Conservation (phyloP, 768 basidiomycete species). For the Lactarius deliciosus region DNA sequence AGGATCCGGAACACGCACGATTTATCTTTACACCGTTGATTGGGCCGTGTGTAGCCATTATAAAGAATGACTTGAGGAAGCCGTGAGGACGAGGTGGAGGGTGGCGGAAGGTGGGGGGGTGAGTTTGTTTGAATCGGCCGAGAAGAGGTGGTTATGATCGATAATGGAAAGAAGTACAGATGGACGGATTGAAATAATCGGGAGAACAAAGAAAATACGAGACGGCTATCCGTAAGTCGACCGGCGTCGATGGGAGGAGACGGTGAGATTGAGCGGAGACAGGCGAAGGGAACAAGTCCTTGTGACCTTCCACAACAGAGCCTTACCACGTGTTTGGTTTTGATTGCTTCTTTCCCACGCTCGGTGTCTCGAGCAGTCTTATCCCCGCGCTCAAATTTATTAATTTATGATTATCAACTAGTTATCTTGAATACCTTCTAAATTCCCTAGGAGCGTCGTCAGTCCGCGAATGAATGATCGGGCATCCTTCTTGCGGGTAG, state of each 20-base stretch:
- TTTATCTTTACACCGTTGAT: constrained; percentile 85
- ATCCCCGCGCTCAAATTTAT: too few species aligned
- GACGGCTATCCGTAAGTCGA: constrained; percentile 17
- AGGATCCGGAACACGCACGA: constrained; percentile 49
- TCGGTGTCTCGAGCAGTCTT: neutral
- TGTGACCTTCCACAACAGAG: constrained; percentile 20
- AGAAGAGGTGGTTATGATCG: constrained; percentile 17
- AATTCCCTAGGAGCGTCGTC: too few species aligned
- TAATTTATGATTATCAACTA: too few species aligned
- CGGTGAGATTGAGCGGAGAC: constrained; percentile 25
- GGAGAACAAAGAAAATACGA: constrained; percentile 13
- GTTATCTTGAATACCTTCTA: too few species aligned
- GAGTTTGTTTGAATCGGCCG: constrained; percentile 15
- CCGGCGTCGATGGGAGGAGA: constrained; percentile 19
- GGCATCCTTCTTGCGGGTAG: too few species aligned
- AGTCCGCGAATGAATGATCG: too few species aligned
- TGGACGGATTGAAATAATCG: constrained; percentile 9
- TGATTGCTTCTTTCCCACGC: constrained; percentile 30
- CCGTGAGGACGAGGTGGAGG: constrained; percentile 7
- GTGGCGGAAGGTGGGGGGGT: constrained; percentile 20
- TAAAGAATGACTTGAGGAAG: constrained; percentile 4
- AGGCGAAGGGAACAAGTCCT: constrained; percentile 24
- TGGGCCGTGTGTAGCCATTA: constrained; percentile 69
- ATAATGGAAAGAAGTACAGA: neutral
- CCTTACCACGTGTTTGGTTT: constrained; percentile 29